These are phyloP conservation scores for Stentor coeruleus DNA, from an alignment of 73 alveolate genomes.

Conservation along the genomic window DNA sequence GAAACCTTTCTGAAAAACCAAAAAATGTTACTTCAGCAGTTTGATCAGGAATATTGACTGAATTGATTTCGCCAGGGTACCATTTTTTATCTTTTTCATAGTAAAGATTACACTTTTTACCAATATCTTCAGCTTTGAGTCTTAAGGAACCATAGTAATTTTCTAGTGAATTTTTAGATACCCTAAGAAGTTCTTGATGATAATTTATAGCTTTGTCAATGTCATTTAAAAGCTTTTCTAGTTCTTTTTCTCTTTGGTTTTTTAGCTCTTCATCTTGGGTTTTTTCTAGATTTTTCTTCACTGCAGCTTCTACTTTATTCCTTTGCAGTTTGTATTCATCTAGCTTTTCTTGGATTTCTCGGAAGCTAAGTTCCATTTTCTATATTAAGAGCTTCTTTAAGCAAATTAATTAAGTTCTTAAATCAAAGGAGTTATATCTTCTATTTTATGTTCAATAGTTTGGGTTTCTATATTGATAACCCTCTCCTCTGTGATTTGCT, in stretches of 20 bases:
- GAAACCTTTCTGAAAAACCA: not conserved
- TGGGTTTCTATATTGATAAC: too few species aligned
- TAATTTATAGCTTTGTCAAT: constrained; percentile 9
- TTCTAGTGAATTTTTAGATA: not conserved
- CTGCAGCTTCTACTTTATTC: not conserved
- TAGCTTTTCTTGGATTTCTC: not conserved
- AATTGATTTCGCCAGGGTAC: constrained; percentile 8
- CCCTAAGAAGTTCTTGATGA: constrained; percentile 9
- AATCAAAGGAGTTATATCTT: too few species aligned
- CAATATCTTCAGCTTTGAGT: not conserved
- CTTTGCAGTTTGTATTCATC: constrained; percentile 1
- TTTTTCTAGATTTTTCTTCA: not conserved
- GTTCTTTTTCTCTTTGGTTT: not conserved
- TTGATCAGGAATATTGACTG: constrained; percentile 11
- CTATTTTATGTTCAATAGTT: too few species aligned
- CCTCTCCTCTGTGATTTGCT: too few species aligned
- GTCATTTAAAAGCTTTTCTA: not conserved
- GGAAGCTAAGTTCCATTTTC: not conserved
- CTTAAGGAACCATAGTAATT: not conserved
- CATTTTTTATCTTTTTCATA: constrained; percentile 12
- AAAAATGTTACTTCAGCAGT: constrained; percentile 8
- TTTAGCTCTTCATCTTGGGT: constrained; percentile 15
- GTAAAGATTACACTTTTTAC: not conserved
- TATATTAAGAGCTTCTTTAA: not conserved
- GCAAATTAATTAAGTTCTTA: too few species aligned